Evolutionary conservation across 306 rosid species (phyloP), one percentile per base, ranked within the genome.

Genomic region (Vicia villosa): DNA sequence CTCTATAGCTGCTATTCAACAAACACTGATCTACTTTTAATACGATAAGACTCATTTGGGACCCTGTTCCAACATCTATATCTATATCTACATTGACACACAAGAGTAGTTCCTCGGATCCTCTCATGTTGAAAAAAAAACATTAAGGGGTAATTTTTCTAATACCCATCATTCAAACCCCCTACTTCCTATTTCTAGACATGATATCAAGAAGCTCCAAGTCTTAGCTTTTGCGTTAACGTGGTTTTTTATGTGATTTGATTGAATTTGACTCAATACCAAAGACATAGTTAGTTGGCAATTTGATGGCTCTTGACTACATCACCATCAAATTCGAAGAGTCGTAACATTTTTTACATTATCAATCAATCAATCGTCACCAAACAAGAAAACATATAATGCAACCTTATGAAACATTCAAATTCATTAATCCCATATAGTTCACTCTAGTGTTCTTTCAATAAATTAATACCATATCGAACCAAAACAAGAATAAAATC

Each of bases 401-500:
- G 15, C 12, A 41, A 56, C 54, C 28, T 56, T 24, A 40, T n/a
- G 19, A 26, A 70, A 57, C 38, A 41, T 28, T 52, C 22, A 61
- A 69, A 61, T 9, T 38, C 42, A 68, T 9, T 22, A 40, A 32
- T n/a, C 24, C 50, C 66, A 55, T 24, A 26, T 10, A 70, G 8
- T 59, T 67, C 10, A 49, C 17, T 32, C 1, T 1, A 49, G 22
- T 51, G 21, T 17, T 52, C 41, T 22, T 55, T 37, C 22, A 32
- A 63, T 56, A 45, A 62, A 45, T 46, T 49, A 50, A 43, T 21
- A 42, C 43, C 34, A 52, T 21, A 30, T 58, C 28, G 22, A 47
- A 28, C 46, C 15, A 41, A 80, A 63, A 63, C 5, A 75, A 5
- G 5, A 19, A 17, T 15, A 21, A 3, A 36, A 11, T 54, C 0